Conservation (phyloP, 2,329 filamentous ascomycete genomes). For the Arthrobotrys conoides region DNA sequence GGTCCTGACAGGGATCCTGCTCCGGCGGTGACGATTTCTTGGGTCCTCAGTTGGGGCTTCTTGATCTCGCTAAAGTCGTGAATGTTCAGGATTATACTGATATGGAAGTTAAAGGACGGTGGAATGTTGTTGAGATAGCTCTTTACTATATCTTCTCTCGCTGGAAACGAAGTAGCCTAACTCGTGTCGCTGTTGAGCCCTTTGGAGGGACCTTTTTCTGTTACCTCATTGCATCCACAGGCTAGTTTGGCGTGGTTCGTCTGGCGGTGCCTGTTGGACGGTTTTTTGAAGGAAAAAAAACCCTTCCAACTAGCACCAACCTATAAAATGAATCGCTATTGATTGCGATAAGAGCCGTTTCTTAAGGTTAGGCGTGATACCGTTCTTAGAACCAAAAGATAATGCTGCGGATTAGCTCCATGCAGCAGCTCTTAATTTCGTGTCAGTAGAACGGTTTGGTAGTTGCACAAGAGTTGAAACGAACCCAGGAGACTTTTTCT, state of each 20-base stretch:
- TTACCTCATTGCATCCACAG: constrained; percentile 4
- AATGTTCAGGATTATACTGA: constrained; percentile 18
- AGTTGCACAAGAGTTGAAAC: constrained; percentile 59
- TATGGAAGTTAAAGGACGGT: neutral
- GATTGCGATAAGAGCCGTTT: constrained; percentile 55
- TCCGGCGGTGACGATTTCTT: constrained; percentile 58
- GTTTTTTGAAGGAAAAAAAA: constrained; percentile 21
- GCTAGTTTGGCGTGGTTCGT: constrained; percentile 21
- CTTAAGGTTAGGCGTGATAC: constrained; percentile 42
- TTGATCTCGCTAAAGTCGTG: constrained; percentile 41
- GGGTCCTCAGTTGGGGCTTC: constrained; percentile 46
- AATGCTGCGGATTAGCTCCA: constrained; percentile 54
- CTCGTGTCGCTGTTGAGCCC: neutral
- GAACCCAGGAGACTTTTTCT: constrained; percentile 30
- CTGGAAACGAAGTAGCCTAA: constrained; percentile 1
- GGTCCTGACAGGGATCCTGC: constrained; percentile 49
- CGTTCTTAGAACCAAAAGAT: constrained; percentile 26
- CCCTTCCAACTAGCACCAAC: constrained; percentile 36
- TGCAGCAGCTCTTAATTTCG: constrained; percentile 49
- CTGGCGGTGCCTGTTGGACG: constrained; percentile 21
- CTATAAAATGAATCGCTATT: constrained; percentile 56
- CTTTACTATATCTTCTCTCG: constrained; percentile 8
- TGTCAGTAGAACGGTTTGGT: constrained; percentile 48
- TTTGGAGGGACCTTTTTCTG: neutral
- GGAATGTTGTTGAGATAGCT: constrained; percentile 11